Evolutionary conservation across 441 rosid genomes (phyloP).

Genomic region (Erodium chrysanthum): DNA sequence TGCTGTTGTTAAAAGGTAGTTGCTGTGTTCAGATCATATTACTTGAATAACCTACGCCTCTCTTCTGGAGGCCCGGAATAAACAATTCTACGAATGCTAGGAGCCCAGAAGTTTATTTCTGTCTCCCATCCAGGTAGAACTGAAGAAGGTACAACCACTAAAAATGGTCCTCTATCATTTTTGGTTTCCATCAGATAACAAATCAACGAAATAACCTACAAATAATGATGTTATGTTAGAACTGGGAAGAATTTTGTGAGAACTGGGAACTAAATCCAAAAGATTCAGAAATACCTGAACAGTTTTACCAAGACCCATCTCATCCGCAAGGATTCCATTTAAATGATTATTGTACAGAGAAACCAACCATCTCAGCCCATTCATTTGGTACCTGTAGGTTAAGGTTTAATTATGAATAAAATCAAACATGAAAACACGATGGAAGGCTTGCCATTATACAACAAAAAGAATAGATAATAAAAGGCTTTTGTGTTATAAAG

Average conservation of each 20-base stretch:
- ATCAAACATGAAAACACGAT: slow-evolving; percentile 7
- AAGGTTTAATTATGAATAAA: slow-evolving; percentile 20
- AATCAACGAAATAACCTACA: slow-evolving; percentile 77
- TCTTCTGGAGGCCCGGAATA: slow-evolving; percentile 92
- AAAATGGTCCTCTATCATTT: slow-evolving; percentile 90
- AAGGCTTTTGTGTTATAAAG: not conserved
- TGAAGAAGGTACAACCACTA: slow-evolving; percentile 93
- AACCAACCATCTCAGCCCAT: slow-evolving; percentile 87
- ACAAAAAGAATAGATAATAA: not conserved
- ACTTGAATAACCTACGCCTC: slow-evolving; percentile 83
- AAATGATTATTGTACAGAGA: slow-evolving; percentile 83
- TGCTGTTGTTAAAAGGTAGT: slow-evolving; percentile 9
- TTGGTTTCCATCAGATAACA: slow-evolving; percentile 91
- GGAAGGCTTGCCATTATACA: not conserved
- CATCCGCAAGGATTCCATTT: slow-evolving; percentile 95
- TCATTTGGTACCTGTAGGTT: slow-evolving; percentile 82
- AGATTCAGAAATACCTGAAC: slow-evolving; percentile 53
- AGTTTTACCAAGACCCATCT: slow-evolving; percentile 98
- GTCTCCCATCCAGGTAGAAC: slow-evolving; percentile 92
- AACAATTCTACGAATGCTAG: slow-evolving; percentile 56
- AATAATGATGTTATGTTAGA: slow-evolving; percentile 13
- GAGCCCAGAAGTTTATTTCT: slow-evolving; percentile 87
- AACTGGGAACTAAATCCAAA: slow-evolving; percentile 15
- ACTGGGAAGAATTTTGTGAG: not conserved
- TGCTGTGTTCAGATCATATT: slow-evolving; percentile 24